Percentiles rank a stretch among this genome's conserved stretches.
These are phyloP conservation scores for Nothophaeocryptopus gaeumannii DNA, from an alignment of 2,329 filamentous ascomycete species.

Conservation along the genomic window DNA sequence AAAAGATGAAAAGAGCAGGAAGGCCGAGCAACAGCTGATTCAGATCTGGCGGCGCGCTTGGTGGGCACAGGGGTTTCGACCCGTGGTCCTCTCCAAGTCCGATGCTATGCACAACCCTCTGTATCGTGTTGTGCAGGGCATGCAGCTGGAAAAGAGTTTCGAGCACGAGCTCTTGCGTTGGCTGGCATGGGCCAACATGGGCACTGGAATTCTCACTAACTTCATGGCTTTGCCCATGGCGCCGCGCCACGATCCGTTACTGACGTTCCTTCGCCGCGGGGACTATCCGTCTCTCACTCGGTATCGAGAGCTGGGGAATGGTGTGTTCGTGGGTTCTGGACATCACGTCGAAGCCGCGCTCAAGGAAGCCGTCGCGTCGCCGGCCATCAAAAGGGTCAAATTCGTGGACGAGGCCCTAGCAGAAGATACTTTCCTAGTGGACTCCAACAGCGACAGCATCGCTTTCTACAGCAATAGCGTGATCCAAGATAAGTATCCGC, in stretches of 20 bases:
- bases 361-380: conserved; percentile 40
- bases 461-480: conserved; percentile 71
- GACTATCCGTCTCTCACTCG: conserved; percentile 71
- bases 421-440: conserved; percentile 61
- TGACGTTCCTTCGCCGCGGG: conserved; percentile 71
- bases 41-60: conserved; percentile 88
- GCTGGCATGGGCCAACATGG: conserved; percentile 92
- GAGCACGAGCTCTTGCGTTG: conserved; percentile 74
- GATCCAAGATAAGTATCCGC: conserved; percentile 64
- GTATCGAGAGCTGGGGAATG: conserved; percentile 69
- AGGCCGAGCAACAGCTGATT: conserved; percentile 75
- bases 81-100: conserved; percentile 72
- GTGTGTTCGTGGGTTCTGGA: conserved; percentile 69
- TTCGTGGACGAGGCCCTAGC: conserved; percentile 62
- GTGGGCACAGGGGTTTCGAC: conserved; percentile 91
- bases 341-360: conserved; percentile 44
- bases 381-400: conserved; percentile 60
- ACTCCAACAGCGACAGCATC: conserved; percentile 63
- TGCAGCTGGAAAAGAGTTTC: conserved; percentile 60
- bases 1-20: conserved; percentile 61
- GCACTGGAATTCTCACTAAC: conserved; percentile 74
- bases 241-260: conserved; percentile 65
- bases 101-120: conserved; percentile 82
- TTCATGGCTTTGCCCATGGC: conserved; percentile 84
- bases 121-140: conserved; percentile 66